These are phyloP conservation scores for Populus euphratica DNA, from an alignment of 345 rosid genomes.

Conservation along the genomic window DNA sequence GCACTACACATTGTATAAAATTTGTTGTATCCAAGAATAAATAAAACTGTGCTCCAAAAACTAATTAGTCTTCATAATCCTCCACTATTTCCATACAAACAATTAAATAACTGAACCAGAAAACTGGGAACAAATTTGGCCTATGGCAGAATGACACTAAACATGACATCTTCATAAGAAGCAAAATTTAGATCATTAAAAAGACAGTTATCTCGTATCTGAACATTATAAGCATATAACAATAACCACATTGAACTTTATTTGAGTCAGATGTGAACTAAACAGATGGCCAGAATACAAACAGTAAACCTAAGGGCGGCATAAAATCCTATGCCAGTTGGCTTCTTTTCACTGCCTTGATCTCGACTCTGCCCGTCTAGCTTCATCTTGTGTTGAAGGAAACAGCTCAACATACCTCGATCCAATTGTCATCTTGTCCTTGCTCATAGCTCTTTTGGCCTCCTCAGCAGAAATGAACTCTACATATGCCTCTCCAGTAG, in stretches of 20 bases:
- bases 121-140: too few relatives aligned
- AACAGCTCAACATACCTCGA: conserved; percentile 83
- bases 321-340: not conserved
- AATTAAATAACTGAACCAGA: too few relatives aligned
- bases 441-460: conserved; percentile 80
- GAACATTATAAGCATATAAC: conserved; percentile 1
- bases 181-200: not conserved
- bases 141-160: too few relatives aligned
- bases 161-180: too few relatives aligned
- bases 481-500: conserved; percentile 89
- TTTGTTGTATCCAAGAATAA: too few relatives aligned
- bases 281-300: not conserved
- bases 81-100: too few relatives aligned
- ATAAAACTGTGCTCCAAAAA: too few relatives aligned
- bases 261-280: not conserved
- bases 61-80: too few relatives aligned
- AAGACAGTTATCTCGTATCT: not conserved
- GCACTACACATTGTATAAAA: too few relatives aligned
- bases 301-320: not conserved
- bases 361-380: conserved; percentile 84
- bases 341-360: conserved; percentile 64
- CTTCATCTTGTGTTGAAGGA: conserved; percentile 78
- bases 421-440: conserved; percentile 89
- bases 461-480: conserved; percentile 74
- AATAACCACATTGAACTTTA: not conserved